A percentile compares a stretch with the other conserved stretches of the same genome.
Conservation (phyloP, 1,139 yeast genomes). For the Wickerhamiella infanticola region DNA sequence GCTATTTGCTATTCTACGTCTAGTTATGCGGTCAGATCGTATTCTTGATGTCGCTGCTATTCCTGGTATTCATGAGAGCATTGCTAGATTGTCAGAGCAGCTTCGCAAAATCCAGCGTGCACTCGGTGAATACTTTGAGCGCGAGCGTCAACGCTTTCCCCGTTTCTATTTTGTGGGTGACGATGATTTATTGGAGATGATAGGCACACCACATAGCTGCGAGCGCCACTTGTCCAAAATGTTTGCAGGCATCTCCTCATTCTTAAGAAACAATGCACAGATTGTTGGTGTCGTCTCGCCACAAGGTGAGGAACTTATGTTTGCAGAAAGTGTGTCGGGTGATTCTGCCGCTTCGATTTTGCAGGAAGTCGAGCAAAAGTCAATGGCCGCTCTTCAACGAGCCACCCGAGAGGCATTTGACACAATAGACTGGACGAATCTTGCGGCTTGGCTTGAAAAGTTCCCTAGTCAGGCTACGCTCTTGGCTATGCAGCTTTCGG, state of each 20-base stretch:
- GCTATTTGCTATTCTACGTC: constrained; percentile 36
- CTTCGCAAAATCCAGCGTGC: constrained; percentile 48
- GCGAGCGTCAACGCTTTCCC: constrained; percentile 63
- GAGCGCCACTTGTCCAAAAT: constrained; percentile 55
- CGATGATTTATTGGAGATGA: constrained; percentile 70
- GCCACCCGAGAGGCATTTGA: neutral
- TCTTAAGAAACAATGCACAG: constrained; percentile 20
- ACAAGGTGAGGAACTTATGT: constrained; percentile 44
- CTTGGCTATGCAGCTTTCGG: constrained; percentile 39
- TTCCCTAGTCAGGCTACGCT: constrained; percentile 46
- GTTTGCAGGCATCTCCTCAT: constrained; percentile 42
- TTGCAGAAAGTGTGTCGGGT: constrained; percentile 32
- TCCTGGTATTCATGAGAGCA: constrained; percentile 33
- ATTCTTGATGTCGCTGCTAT: constrained; percentile 46
- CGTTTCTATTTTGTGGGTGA: constrained; percentile 83
- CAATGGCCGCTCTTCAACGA: constrained; percentile 22
- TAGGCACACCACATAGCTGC: constrained; percentile 44
- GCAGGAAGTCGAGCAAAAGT: constrained; percentile 37
- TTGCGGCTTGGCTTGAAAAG: constrained; percentile 23
- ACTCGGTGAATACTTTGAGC: constrained; percentile 62
- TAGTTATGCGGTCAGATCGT: constrained; percentile 34
- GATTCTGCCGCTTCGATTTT: constrained; percentile 50
- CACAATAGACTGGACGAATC: neutral
- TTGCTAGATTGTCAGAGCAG: constrained; percentile 42
- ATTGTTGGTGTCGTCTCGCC: constrained; percentile 41